A percentile compares a stretch with the other conserved stretches of the same genome.
Conservation (phyloP, 1,284 basidiomycete species). For the Fomitiporia mediterranea region DNA sequence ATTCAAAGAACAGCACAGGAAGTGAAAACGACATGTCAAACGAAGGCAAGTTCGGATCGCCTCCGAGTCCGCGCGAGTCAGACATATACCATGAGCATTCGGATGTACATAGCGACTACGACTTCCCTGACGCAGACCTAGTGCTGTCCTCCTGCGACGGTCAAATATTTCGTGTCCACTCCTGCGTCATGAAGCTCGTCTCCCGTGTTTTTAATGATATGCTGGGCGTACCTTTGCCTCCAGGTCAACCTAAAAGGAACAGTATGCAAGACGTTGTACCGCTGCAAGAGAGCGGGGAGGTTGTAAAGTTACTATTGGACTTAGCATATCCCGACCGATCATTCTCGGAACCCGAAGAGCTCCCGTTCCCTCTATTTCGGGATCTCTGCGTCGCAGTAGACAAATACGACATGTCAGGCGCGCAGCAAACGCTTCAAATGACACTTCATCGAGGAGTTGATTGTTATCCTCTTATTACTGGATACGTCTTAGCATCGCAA, state of each 20-base stretch:
- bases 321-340: constrained; percentile 11
- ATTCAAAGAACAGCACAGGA: too few species aligned
- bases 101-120: too few species aligned
- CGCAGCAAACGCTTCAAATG: background rate
- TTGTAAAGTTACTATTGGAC: constrained; percentile 4
- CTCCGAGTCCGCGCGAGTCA: too few species aligned
- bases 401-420: constrained; percentile 1
- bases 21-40: too few species aligned
- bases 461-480: background rate
- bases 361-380: background rate
- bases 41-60: too few species aligned
- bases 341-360: background rate
- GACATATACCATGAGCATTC: too few species aligned
- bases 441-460: background rate
- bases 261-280: too few species aligned
- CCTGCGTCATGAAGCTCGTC: constrained; percentile 8
- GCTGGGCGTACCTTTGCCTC: background rate
- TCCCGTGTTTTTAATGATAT: constrained; percentile 9
- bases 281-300: constrained; percentile 1
- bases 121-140: constrained; percentile 11
- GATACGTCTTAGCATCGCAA: background rate
- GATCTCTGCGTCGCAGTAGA: background rate
- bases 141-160: constrained; percentile 12
- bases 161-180: constrained; percentile 14
- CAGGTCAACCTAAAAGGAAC: background rate